A percentile compares a stretch with the other conserved stretches of the same genome.
These are phyloP conservation scores for Crithidia brevicula DNA, from an alignment of 208 protist species.

Conservation along the genomic window DNA sequence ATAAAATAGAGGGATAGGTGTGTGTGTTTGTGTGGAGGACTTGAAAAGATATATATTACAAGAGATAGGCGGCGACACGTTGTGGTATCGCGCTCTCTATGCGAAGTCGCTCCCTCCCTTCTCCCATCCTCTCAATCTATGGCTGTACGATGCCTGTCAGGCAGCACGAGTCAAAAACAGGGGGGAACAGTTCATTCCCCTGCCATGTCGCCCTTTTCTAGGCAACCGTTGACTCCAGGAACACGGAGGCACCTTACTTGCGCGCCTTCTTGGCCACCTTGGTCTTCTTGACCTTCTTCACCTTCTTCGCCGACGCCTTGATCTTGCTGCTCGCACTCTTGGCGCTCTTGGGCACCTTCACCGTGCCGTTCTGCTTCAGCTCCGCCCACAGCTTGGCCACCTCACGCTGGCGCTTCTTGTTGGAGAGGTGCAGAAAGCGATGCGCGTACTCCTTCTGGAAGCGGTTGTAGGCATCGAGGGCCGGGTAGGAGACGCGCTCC, in stretches of 20 bases:
- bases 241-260: constrained; percentile 23
- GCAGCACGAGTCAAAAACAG: no score
- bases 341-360: constrained; percentile 28
- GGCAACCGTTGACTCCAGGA: no score
- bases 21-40: no score
- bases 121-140: no score
- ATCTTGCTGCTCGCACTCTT: constrained; percentile 40
- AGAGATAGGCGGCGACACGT: no score
- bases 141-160: no score
- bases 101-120: no score
- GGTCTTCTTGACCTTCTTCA: constrained; percentile 18
- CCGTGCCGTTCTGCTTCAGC: constrained; percentile 48
- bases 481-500: constrained; percentile 47
- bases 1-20: no score
- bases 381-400: constrained; percentile 70
- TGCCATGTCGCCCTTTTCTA: no score
- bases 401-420: constrained; percentile 65
- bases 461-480: constrained; percentile 73
- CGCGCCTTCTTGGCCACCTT: constrained; percentile 24
- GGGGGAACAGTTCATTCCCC: no score
- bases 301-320: constrained; percentile 25
- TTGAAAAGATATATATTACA: no score
- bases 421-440: constrained; percentile 57
- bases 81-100: no score
- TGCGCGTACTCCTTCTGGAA: constrained; percentile 68